Percentiles rank a stretch among this genome's conserved stretches.
Conservation (phyloP, 306 rosid species). For the Sechiopsis laciniata region DNA sequence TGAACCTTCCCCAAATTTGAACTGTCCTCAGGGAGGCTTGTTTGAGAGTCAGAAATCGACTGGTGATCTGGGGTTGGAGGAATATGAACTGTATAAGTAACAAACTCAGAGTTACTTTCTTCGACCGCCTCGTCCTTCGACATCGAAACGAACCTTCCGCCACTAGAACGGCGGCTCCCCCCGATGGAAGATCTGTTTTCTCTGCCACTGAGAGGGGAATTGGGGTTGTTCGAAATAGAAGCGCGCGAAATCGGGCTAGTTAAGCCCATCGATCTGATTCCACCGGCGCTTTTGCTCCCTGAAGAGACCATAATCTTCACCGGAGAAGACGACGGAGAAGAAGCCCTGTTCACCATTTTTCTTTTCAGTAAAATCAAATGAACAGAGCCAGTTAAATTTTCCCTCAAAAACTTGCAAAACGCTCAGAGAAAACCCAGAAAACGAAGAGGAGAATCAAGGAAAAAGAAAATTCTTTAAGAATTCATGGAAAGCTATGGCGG, state of each 20-base stretch:
- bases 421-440: background rate
- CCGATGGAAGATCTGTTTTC: conserved; percentile 34
- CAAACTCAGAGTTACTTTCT: conserved; percentile 42
- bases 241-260: conserved; percentile 69
- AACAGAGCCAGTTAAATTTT: background rate
- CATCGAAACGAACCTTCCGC: conserved; percentile 32
- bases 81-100: conserved; percentile 70
- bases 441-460: background rate
- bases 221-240: conserved; percentile 54
- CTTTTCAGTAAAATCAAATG: background rate
- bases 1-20: conserved; percentile 26
- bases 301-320: conserved; percentile 72
- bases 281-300: conserved; percentile 41
- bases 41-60: conserved; percentile 45
- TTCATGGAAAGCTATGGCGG: background rate
- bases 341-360: conserved; percentile 45
- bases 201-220: conserved; percentile 57
- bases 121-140: conserved; percentile 35
- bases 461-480: too few relatives aligned
- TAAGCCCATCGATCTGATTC: conserved; percentile 57
- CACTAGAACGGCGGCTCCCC: conserved; percentile 37
- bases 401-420: conserved; percentile 6
- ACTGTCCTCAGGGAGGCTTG: conserved; percentile 40
- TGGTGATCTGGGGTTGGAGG: conserved; percentile 84
- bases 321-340: conserved; percentile 71